These are phyloP conservation scores for Cordyceps tenuipes DNA, from an alignment of 2,329 filamentous ascomycete genomes.

Conservation along the genomic window DNA sequence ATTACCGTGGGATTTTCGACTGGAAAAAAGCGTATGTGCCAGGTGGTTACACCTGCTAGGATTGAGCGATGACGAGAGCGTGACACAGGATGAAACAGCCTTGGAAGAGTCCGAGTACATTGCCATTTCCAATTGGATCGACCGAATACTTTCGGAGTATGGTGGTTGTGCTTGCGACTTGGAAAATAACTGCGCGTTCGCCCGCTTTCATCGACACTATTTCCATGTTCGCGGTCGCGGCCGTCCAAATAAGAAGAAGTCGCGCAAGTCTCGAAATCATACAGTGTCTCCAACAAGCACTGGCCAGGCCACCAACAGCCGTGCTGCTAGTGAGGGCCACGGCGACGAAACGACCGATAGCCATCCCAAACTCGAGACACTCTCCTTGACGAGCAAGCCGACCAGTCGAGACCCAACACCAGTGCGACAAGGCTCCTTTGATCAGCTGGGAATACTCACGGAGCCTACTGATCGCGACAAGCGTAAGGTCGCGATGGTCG, in stretches of 20 bases:
- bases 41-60: conserved; percentile 53
- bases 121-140: conserved; percentile 55
- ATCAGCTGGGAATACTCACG: conserved; percentile 52
- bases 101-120: conserved; percentile 53
- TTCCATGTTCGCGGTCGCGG: conserved; percentile 36
- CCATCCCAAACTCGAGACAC: conserved; percentile 38
- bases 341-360: conserved; percentile 46
- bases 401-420: conserved; percentile 59
- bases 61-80: conserved; percentile 50
- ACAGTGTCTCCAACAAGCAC: conserved; percentile 55
- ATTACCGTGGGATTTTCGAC: conserved; percentile 59
- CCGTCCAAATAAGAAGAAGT: conserved; percentile 40
- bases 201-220: conserved; percentile 53
- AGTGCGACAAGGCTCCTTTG: conserved; percentile 49
- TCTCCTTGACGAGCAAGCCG: conserved; percentile 54
- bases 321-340: conserved; percentile 55
- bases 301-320: conserved; percentile 53
- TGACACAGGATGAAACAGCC: conserved; percentile 41
- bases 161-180: conserved; percentile 70
- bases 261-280: conserved; percentile 45
- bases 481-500: conserved; percentile 57
- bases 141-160: conserved; percentile 65
- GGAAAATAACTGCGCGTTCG: conserved; percentile 54
- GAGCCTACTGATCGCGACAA: conserved; percentile 60
- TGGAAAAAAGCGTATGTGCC: conserved; percentile 44